These are phyloP conservation scores for Kazachstania bromeliacearum DNA, from an alignment of 805 yeast species.

Conservation along the genomic window DNA sequence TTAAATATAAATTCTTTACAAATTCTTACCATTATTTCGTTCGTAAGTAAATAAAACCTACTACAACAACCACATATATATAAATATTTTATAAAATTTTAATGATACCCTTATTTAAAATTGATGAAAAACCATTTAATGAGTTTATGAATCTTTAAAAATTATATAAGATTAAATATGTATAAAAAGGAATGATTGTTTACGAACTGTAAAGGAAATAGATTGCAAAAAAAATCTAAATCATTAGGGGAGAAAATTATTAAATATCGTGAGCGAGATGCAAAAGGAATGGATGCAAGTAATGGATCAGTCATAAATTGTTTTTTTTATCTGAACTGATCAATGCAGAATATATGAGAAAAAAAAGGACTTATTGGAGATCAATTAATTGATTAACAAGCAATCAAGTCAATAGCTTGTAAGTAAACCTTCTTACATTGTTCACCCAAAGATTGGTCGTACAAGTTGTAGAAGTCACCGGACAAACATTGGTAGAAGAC, in stretches of 20 bases:
- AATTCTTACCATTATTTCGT: constrained; percentile 1
- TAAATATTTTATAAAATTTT: too few species aligned
- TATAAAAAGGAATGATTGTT: background rate
- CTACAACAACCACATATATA: too few species aligned
- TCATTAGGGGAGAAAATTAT: background rate
- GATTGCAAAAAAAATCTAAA: background rate
- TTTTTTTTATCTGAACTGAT: background rate
- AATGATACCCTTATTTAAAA: background rate
- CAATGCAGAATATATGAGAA: constrained; percentile 4
- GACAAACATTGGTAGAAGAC: constrained; percentile 67
- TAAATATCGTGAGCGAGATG: constrained; percentile 1
- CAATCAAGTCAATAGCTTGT: constrained; percentile 46
- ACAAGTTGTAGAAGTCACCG: constrained; percentile 71
- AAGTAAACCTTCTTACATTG: constrained; percentile 60
- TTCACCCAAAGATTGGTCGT: constrained; percentile 50
- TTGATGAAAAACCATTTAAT: too few species aligned
- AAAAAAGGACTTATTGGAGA: background rate
- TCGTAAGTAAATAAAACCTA: constrained; percentile 6
- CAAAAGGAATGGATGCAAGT: constrained; percentile 9
- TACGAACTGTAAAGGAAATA: background rate
- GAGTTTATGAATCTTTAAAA: background rate
- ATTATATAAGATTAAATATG: background rate
- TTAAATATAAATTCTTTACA: constrained; percentile 15
- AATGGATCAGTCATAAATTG: background rate
- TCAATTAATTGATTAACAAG: constrained; percentile 32